These are phyloP conservation scores for Avena insularis DNA, from an alignment of 176 grass and related monocot genomes.

Conservation along the genomic window DNA sequence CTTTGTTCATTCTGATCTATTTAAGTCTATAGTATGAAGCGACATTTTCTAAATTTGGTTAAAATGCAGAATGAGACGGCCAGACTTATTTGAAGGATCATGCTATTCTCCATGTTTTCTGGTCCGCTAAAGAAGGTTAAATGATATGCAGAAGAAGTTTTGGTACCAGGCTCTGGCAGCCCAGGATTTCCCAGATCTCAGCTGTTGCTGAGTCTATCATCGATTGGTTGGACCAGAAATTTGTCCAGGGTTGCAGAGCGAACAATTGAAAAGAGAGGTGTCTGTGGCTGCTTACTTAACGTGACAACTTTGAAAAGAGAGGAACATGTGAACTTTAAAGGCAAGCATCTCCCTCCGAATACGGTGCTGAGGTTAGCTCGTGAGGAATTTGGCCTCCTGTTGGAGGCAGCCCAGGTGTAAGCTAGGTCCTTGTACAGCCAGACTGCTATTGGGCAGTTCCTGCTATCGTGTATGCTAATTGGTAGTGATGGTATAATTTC, in stretches of 20 bases:
- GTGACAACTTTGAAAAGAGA: background rate
- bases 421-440: background rate
- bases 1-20: conserved; percentile 15
- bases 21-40: background rate
- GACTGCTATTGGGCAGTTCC: too few species aligned
- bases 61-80: conserved; percentile 71
- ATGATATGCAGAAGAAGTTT: conserved; percentile 43
- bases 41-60: conserved; percentile 13
- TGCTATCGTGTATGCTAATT: too few species aligned
- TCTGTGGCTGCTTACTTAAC: background rate
- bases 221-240: background rate
- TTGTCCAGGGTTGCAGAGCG: background rate
- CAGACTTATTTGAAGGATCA: conserved; percentile 65
- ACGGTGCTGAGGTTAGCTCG: background rate
- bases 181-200: background rate
- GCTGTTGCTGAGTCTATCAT: background rate
- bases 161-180: background rate
- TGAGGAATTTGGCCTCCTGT: background rate
- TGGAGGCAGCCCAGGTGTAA: conserved; percentile 1
- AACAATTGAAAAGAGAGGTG: background rate
- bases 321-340: background rate
- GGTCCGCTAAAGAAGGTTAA: conserved; percentile 73
- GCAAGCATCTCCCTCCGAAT: background rate
- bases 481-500: too few species aligned
- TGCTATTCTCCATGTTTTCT: conserved; percentile 75